Conservation (phyloP, 2,329 filamentous ascomycete genomes). For the Zasmidium cellare region DNA sequence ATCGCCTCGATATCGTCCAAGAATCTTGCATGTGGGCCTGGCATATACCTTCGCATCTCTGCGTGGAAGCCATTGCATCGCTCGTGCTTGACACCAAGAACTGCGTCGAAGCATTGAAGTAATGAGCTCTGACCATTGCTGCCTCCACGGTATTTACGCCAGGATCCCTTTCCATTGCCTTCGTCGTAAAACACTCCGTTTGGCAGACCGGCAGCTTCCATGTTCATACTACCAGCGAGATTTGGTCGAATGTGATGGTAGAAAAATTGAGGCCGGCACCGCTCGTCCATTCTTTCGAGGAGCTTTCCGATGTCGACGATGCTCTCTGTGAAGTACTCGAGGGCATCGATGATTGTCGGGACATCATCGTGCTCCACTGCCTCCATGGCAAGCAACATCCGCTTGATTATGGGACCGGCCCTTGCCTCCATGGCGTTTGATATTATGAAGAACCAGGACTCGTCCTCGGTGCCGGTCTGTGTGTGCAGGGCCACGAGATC, state of each 20-base stretch:
- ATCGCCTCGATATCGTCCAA: constrained; percentile 46
- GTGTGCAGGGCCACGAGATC: constrained; percentile 84
- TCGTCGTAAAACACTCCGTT: constrained; percentile 55
- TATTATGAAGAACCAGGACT: constrained; percentile 75
- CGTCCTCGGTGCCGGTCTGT: constrained; percentile 88
- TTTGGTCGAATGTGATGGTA: constrained; percentile 55
- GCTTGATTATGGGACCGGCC: constrained; percentile 47
- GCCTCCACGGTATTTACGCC: constrained; percentile 54
- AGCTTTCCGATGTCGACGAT: constrained; percentile 44
- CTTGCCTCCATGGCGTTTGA: constrained; percentile 55
- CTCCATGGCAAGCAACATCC: constrained; percentile 49
- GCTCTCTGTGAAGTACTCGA: constrained; percentile 43
- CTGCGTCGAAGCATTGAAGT: constrained; percentile 56
- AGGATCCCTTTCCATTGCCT: constrained; percentile 49
- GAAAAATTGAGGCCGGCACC: constrained; percentile 50
- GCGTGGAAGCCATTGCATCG: constrained; percentile 21
- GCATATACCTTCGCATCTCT: constrained; percentile 59
- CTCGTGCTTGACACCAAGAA: constrained; percentile 51
- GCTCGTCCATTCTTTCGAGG: constrained; percentile 54
- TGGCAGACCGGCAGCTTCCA: constrained; percentile 52
- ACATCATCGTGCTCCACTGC: constrained; percentile 43
- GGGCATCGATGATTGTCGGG: constrained; percentile 38
- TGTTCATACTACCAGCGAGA: constrained; percentile 55
- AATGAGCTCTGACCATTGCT: constrained; percentile 58
- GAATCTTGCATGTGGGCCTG: constrained; percentile 53